These are phyloP conservation scores for Rhipidocladum racemiflorum DNA, from an alignment of 176 grass and related monocot genomes.

Conservation along the genomic window DNA sequence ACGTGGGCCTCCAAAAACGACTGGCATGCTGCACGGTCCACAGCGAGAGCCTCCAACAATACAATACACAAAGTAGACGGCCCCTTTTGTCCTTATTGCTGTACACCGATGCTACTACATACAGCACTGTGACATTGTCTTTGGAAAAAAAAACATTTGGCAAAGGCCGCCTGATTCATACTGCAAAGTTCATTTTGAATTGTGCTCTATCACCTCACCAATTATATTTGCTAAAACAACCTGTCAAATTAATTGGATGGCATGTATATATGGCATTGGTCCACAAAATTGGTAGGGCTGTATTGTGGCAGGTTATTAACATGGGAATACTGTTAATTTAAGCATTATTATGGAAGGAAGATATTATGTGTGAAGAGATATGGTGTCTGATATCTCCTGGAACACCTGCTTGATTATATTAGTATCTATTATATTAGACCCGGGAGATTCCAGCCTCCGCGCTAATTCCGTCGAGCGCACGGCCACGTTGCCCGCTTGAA, in stretches of 20 bases:
- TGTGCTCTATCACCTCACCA: not conserved
- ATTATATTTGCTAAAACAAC: not conserved
- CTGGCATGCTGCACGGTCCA: too few species aligned
- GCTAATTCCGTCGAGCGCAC: too few species aligned
- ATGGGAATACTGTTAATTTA: not conserved
- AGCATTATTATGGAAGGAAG: not conserved
- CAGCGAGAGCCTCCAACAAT: too few species aligned
- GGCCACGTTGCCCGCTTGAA: too few species aligned
- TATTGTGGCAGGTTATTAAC: not conserved
- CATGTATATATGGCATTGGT: not conserved
- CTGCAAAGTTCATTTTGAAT: not conserved
- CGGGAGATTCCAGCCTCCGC: too few species aligned
- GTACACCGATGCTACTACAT: too few species aligned
- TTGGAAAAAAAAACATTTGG: too few species aligned
- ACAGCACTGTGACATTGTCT: too few species aligned
- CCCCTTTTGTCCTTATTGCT: too few species aligned
- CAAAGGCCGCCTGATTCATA: not conserved
- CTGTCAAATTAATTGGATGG: not conserved
- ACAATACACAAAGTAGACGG: too few species aligned
- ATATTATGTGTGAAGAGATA: not conserved
- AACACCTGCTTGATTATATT: not conserved
- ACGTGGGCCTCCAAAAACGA: too few species aligned
- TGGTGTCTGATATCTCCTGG: not conserved
- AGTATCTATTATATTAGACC: too few species aligned
- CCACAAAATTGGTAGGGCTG: not conserved